Evolutionary conservation across 208 protist species (phyloP), one percentile per base, ranked within the genome.

Genomic region (Acanthamoeba royreba): DNA sequence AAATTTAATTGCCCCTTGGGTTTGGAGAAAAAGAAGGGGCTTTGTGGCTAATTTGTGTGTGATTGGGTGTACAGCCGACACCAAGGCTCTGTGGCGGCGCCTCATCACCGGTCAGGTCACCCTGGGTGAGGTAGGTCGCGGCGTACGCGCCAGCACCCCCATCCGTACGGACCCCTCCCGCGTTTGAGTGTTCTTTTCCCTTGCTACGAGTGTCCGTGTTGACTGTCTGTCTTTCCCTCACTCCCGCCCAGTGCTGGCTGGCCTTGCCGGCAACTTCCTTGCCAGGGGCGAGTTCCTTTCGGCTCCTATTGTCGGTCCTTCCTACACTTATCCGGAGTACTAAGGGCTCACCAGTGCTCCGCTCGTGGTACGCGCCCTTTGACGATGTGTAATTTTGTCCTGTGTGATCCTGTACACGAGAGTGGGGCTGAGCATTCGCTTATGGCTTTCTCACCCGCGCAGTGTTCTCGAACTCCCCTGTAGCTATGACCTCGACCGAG

Each of bases 281-380:
- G 83, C 47, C 19, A 61, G 47, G 40, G 83, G 83, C 35, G 83
- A 90, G 83, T 90, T 90, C 83, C 55, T 90, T n/a, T 90, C 31
- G 38, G 47, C 83, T 43, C 83, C 83, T 13, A 90, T 90, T 49
- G 83, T 90, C 55, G 83, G 83, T 69, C 40, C 83, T 28, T 72
- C 52, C 31, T 90, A 90, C 83, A 90, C 83, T 35, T 90, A 90
- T n/a, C 83, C 83, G 31, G 83, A 90, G 40, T 90, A 90, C 55
- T 90, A 90, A 83, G 72, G n/a, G n/a, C n/a, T n/a, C n/a, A n/a
- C 72, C 49, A 58, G 49, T 58, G 22, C 49, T n/a, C 49, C 49
- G 22, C n/a, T n/a, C n/a, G n/a, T n/a, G n/a, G n/a, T n/a, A n/a
- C n/a, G n/a, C n/a, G n/a, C n/a, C n/a, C n/a, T n/a, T n/a, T n/a